Evolutionary conservation across 257 asterid genomes (phyloP).

Genomic region (Solanum gandarillasii): DNA sequence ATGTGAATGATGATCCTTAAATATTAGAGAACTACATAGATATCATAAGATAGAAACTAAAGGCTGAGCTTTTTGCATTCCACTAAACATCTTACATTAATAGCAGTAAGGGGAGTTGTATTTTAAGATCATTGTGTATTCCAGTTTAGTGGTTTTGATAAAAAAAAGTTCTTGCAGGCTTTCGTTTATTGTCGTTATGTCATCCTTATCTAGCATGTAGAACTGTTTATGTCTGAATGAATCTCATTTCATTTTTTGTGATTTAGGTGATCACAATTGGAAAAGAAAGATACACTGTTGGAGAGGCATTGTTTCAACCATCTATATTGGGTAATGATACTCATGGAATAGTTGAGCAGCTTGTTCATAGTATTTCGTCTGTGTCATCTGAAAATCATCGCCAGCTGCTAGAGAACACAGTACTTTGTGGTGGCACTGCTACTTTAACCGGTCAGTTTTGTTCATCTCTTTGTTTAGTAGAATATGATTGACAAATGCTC

Average conservation of each 20-base stretch:
- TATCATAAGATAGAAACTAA: neutral
- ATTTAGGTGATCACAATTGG: constrained; percentile 78
- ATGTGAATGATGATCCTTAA: neutral
- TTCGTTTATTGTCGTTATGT: neutral
- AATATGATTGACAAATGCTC: neutral
- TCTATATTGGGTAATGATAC: constrained; percentile 70
- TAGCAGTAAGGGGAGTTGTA: neutral
- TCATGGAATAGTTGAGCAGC: constrained; percentile 95
- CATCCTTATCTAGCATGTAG: neutral
- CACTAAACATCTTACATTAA: neutral
- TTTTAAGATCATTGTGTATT: neutral
- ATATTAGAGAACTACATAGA: neutral
- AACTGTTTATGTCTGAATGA: neutral
- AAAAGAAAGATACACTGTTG: constrained; percentile 70
- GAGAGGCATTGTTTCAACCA: constrained; percentile 91
- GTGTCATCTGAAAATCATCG: constrained; percentile 95
- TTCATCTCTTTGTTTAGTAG: neutral
- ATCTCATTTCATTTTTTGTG: neutral
- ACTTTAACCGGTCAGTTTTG: constrained; percentile 52
- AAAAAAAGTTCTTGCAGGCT: neutral
- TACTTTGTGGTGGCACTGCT: constrained; percentile 93
- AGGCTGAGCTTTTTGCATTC: neutral
- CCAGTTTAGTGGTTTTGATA: neutral
- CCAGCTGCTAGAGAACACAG: constrained; percentile 88
- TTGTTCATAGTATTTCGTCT: constrained; percentile 73